Evolutionary conservation across 257 asterid species (phyloP).

Genomic region (Solanum microdontum): DNA sequence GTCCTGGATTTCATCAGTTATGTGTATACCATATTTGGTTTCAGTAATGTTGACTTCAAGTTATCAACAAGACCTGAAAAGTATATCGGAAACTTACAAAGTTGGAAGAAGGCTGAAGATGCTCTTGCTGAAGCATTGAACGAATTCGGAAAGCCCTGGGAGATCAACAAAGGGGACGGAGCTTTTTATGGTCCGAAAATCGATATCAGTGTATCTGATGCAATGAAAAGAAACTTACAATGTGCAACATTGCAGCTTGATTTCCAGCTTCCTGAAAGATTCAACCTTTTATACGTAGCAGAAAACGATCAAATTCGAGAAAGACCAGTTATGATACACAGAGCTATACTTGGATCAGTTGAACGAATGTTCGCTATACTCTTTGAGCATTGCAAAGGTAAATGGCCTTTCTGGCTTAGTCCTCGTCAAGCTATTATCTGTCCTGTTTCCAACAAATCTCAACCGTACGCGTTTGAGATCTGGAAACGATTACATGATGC

Average conservation of each 20-base stretch:
- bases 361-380: slow-evolving; percentile 93
- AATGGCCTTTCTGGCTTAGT: slow-evolving; percentile 98
- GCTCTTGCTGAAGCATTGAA: slow-evolving; percentile 78
- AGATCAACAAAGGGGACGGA: slow-evolving; percentile 22
- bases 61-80: slow-evolving; percentile 92
- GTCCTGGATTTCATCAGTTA: slow-evolving; percentile 69
- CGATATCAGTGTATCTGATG: slow-evolving; percentile 43
- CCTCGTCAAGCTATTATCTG: slow-evolving; percentile 91
- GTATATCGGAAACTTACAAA: slow-evolving; percentile 59
- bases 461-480: slow-evolving; percentile 58
- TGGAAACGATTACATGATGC: slow-evolving; percentile 55
- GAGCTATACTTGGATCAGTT: slow-evolving; percentile 59
- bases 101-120: slow-evolving; percentile 87
- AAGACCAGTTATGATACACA: slow-evolving; percentile 84
- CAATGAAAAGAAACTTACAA: slow-evolving; percentile 88
- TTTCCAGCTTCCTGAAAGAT: slow-evolving; percentile 85
- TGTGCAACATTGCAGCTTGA: slow-evolving; percentile 94
- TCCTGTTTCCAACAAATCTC: slow-evolving; percentile 83
- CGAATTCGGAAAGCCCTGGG: slow-evolving; percentile 88
- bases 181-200: neutral
- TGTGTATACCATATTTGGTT: slow-evolving; percentile 69
- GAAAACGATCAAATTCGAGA: slow-evolving; percentile 82
- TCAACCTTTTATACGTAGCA: slow-evolving; percentile 76
- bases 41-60: slow-evolving; percentile 68
- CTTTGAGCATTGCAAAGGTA: slow-evolving; percentile 83